Conservation (phyloP, 2,329 filamentous ascomycete species). For the Fusarium tjaetaba region DNA sequence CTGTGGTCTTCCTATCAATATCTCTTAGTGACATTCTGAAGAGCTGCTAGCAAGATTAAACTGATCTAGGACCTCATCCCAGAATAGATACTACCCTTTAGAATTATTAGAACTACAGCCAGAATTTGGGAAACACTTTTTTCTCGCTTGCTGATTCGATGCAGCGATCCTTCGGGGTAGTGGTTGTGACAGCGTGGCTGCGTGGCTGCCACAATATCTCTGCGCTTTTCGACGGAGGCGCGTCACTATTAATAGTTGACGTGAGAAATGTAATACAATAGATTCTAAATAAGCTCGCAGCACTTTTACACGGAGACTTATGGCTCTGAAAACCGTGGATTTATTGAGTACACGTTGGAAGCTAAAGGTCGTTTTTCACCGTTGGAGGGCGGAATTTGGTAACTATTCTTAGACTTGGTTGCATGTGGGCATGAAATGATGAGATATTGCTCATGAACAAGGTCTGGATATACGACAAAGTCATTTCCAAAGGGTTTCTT, state of each 20-base stretch:
- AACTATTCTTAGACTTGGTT: neutral
- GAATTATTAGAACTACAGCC: neutral
- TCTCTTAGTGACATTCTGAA: neutral
- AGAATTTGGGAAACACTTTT: fast-evolving
- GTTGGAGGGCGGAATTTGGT: neutral
- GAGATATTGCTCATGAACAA: fast-evolving
- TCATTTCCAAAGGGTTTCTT: fast-evolving
- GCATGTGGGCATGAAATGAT: fast-evolving
- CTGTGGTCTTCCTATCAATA: no score
- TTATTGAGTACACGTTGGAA: no score
- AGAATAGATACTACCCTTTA: neutral
- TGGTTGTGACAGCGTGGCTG: neutral
- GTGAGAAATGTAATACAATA: neutral
- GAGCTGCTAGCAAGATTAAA: neutral
- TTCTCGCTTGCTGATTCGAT: fast-evolving
- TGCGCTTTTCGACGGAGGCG: neutral
- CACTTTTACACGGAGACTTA: neutral
- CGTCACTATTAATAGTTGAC: neutral
- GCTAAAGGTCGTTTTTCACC: fast-evolving
- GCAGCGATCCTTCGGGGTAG: neutral
- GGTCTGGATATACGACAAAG: fast-evolving
- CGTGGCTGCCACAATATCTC: neutral
- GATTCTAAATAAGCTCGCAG: fast-evolving
- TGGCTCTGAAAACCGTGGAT: fast-evolving
- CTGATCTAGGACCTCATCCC: neutral